Evolutionary conservation across 2,329 filamentous ascomycete genomes (phyloP).

Genomic region (Stemphylium lycopersici): DNA sequence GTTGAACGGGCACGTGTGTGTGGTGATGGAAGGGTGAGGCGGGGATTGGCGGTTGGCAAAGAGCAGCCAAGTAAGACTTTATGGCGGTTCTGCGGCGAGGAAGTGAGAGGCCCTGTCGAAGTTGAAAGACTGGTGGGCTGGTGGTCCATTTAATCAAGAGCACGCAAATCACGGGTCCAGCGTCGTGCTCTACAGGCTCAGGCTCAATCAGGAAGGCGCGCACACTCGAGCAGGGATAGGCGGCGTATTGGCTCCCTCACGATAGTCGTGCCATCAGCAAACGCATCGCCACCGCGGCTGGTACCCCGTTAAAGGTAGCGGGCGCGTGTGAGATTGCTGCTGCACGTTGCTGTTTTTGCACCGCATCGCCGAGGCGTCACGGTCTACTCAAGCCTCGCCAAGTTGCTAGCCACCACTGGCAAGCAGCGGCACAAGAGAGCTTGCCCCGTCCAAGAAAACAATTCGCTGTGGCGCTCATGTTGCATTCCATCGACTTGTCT

Average conservation of each 20-base stretch:
- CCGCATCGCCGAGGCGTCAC: slow-evolving; percentile 17
- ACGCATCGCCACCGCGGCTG: slow-evolving; percentile 27
- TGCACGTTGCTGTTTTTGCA: slow-evolving; percentile 17
- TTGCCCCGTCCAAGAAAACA: slow-evolving; percentile 18
- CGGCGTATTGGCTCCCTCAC: slow-evolving; percentile 6
- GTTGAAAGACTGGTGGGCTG: neutral
- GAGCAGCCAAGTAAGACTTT: slow-evolving; percentile 1
- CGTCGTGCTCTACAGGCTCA: slow-evolving; percentile 12
- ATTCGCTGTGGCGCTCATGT: slow-evolving; percentile 17
- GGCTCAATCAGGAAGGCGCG: slow-evolving; percentile 20
- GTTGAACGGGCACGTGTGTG: slow-evolving; percentile 20
- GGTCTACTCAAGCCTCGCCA: slow-evolving; percentile 19
- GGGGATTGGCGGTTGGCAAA: slow-evolving; percentile 6
- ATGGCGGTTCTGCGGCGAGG: slow-evolving; percentile 16
- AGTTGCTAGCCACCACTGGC: slow-evolving; percentile 18
- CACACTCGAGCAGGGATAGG: slow-evolving; percentile 13
- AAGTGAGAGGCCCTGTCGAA: slow-evolving; percentile 19
- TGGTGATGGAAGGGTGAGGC: neutral
- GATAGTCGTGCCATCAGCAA: slow-evolving; percentile 14
- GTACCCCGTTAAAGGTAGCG: slow-evolving; percentile 12
- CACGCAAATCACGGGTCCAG: slow-evolving; percentile 9
- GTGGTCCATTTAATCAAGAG: slow-evolving; percentile 17
- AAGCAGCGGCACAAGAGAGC: slow-evolving; percentile 20
- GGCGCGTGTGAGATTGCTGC: slow-evolving; percentile 10
- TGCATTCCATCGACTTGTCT: slow-evolving; percentile 9